Base-by-base conservation (phyloP, 192 early-diverging fungal genomes). In the Backusella luteola region DNA sequence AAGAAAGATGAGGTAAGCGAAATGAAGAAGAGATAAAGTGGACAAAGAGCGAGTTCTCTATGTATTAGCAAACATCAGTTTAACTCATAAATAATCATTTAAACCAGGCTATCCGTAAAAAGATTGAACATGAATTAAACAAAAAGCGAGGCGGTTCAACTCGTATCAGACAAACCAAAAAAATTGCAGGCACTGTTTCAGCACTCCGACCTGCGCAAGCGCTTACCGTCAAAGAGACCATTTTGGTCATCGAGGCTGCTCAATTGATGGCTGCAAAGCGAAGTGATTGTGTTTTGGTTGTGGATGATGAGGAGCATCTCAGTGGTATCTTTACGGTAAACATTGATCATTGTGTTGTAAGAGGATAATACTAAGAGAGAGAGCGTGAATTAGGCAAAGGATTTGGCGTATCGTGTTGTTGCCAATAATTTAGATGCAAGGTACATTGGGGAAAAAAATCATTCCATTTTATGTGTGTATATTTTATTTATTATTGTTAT, bases 191-290 rank as follows among this genome's bases (percentile, higher is more conserved):
- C 52, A 99, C 97, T 2, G 97, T 99, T 32, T 92, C 95, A 8
- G 91, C 95, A 14, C 87, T 99, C 42, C 88, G 91, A 56, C 96
- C 96, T 29, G 88, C 92, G 1, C 90, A 94, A 19, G 95, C 96
- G 11, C 86, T 99, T 76, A 97, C 95, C 17, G 91, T 95, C 73
- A 89, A 87, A 68, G 91, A 95, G 42, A 90, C 85, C 32, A 87
- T 94, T 73, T 81, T 90, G 35, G 91, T 95, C 53, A 89, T 91
- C 38, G 94, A 96, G 79, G 94, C 93, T 0, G 91, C 94, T 39
- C 94, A 94, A 85, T 86, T 94, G 78, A 99, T 99, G 98, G 97
- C 98, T 7, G 98, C 98, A 17, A 98, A 98, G 86, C 89, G 97
- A 26, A 91, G 92, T 12, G 98, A 99, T 81, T 95, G 95, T 79